phyloP scores from a whole-genome alignment of 441 rosid species.

The Adansonia rubrostipa region DNA sequence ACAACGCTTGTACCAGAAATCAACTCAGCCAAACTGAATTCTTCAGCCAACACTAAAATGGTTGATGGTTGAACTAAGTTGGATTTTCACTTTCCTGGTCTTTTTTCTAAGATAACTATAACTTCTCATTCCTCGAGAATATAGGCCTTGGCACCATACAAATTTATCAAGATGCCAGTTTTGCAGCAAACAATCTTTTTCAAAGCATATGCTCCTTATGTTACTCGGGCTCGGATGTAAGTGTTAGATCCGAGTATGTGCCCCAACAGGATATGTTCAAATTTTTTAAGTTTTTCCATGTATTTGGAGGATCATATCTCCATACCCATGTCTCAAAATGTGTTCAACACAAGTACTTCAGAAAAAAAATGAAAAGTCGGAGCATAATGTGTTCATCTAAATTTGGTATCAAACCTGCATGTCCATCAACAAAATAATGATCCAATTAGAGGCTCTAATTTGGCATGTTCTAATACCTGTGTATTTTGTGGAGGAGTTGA shows the following conservation, averaged over 20 bases:
- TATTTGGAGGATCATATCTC: not conserved
- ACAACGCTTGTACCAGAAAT: not conserved
- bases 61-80: not conserved
- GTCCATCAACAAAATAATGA: conserved; percentile 31
- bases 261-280: not conserved
- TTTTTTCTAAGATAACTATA: not conserved
- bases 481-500: conserved; percentile 50
- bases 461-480: conserved; percentile 1
- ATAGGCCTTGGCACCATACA: not conserved
- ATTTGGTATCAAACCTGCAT: not conserved
- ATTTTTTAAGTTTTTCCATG: not conserved
- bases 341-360: not conserved
- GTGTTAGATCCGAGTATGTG: not conserved
- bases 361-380: not conserved
- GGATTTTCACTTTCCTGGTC: not conserved
- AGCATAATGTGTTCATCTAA: not conserved
- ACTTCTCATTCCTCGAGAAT: not conserved
- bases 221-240: not conserved
- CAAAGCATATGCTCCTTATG: not conserved
- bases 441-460: conserved; percentile 3
- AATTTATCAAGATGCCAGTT: not conserved
- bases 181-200: conserved; percentile 11
- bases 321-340: not conserved
- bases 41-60: not conserved
- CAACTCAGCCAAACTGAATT: not conserved